A percentile compares a stretch with the other conserved stretches of the same genome.
Evolutionary conservation across 2,329 filamentous ascomycete genomes (phyloP).

Genomic region (Colletotrichum sp.): DNA sequence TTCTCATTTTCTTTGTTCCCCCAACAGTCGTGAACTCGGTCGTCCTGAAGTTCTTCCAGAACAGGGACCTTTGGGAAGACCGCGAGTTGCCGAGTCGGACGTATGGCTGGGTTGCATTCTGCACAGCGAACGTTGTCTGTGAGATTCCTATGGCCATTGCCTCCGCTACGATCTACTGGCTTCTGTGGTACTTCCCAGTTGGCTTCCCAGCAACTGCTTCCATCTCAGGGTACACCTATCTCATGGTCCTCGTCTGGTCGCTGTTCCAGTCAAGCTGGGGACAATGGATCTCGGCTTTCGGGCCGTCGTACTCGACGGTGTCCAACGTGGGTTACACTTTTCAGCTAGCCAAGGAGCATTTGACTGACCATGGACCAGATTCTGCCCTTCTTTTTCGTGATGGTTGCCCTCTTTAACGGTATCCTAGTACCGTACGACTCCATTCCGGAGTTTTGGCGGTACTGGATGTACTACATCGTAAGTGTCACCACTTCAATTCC

Average conservation of each 20-base stretch:
- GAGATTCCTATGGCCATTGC: constrained; percentile 76
- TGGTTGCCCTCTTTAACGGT: constrained; percentile 79
- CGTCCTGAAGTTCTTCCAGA: constrained; percentile 79
- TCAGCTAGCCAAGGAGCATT: rapidly evolving
- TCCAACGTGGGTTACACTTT: constrained; percentile 57
- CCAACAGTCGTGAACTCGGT: constrained; percentile 76
- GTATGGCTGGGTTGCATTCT: constrained; percentile 80
- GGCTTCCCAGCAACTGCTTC: constrained; percentile 71
- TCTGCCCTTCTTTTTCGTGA: constrained; percentile 82
- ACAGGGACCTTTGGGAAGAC: constrained; percentile 75
- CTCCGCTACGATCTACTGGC: constrained; percentile 70
- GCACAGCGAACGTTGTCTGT: constrained; percentile 72
- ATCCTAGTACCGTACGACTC: constrained; percentile 50
- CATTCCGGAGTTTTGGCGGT: constrained; percentile 44
- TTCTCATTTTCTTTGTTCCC: constrained; percentile 66
- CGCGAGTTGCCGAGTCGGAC: constrained; percentile 77
- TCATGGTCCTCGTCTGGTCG: constrained; percentile 81
- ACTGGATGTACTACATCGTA: constrained; percentile 32
- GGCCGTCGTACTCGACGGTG: constrained; percentile 79
- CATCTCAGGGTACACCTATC: constrained; percentile 75
- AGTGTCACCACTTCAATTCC: not conserved
- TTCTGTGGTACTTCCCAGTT: constrained; percentile 78
- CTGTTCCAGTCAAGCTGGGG: constrained; percentile 79
- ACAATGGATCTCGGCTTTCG: constrained; percentile 85
- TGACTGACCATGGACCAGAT: constrained; percentile 38